A percentile compares a stretch with the other conserved stretches of the same genome.
These are phyloP conservation scores for Starmera caribaea DNA, from an alignment of 805 yeast genomes.

Conservation along the genomic window DNA sequence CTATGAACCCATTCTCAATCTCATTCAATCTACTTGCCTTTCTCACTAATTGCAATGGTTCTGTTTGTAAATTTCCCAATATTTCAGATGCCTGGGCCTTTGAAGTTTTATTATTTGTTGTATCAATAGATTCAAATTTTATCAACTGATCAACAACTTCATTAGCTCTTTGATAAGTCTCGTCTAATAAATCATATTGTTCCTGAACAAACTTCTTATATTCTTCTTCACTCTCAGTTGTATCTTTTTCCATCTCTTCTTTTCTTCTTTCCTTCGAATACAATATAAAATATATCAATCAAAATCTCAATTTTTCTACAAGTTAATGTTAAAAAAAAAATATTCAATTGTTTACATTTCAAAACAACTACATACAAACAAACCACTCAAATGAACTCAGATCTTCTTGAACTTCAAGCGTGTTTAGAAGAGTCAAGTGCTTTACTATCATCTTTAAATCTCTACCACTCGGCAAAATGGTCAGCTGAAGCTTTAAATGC, in stretches of 20 bases:
- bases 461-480: slow-evolving; percentile 75
- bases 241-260: background rate
- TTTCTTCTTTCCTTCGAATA: background rate
- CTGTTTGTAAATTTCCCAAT: background rate
- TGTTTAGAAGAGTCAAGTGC: slow-evolving; percentile 29
- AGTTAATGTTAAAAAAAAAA: too few species aligned
- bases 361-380: too few species aligned
- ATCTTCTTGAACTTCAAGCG: background rate
- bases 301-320: too few species aligned
- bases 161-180: slow-evolving; percentile 1
- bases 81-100: background rate
- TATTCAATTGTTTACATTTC: too few species aligned
- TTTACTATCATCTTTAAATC: slow-evolving; percentile 44
- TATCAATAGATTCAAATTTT: background rate
- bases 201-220: background rate
- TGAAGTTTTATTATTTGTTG: background rate
- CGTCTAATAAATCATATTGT: background rate
- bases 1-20: slow-evolving; percentile 9
- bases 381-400: too few species aligned
- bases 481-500: slow-evolving; percentile 73
- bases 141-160: slow-evolving; percentile 9
- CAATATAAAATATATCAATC: too few species aligned
- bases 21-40: slow-evolving; percentile 1
- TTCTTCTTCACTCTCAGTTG: background rate
- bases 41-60: background rate